Percentiles rank a stretch among this genome's conserved stretches.
phyloP scores from a whole-genome alignment of 2,329 filamentous ascomycete genomes.

The Microdochium paspali region DNA sequence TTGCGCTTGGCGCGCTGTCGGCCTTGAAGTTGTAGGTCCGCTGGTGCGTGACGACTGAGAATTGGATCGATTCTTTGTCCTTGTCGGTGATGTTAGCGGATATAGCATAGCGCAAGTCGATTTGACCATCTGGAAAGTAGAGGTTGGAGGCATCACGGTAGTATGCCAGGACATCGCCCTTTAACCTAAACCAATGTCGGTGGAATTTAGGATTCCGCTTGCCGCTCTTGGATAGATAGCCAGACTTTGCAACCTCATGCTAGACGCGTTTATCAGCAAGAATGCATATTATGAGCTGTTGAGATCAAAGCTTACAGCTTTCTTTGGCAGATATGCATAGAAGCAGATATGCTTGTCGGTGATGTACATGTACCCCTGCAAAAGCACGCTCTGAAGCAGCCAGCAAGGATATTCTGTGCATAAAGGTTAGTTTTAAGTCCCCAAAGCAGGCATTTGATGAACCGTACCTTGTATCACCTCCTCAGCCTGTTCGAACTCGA shows the following conservation, averaged over 20 bases:
- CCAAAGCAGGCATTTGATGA: background rate
- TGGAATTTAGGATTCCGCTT: conserved; percentile 80
- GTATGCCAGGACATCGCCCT: conserved; percentile 86
- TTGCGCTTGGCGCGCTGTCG: conserved; percentile 78
- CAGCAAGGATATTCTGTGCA: conserved; percentile 79
- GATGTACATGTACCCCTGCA: conserved; percentile 95
- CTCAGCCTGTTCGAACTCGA: conserved; percentile 72
- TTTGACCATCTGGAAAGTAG: conserved; percentile 86
- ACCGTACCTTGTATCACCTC: conserved; percentile 66
- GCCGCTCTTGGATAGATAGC: conserved; percentile 80
- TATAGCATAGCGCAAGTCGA: conserved; percentile 86
- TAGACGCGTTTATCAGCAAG: conserved; percentile 21
- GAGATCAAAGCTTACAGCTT: conserved; percentile 50
- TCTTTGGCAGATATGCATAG: conserved; percentile 94
- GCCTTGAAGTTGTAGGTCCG: conserved; percentile 81
- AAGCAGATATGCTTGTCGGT: conserved; percentile 91
- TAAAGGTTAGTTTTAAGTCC: background rate
- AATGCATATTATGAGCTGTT: background rate
- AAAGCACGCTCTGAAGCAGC: conserved; percentile 79
- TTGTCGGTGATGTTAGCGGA: conserved; percentile 72
- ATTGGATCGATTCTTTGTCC: conserved; percentile 67
- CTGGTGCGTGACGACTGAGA: conserved; percentile 73
- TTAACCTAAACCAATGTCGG: conserved; percentile 87
- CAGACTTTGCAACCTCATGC: conserved; percentile 72
- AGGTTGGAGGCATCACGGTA: conserved; percentile 74